phyloP scores from a whole-genome alignment of 805 yeast genomes.

The Ogataea parapolymorpha region DNA sequence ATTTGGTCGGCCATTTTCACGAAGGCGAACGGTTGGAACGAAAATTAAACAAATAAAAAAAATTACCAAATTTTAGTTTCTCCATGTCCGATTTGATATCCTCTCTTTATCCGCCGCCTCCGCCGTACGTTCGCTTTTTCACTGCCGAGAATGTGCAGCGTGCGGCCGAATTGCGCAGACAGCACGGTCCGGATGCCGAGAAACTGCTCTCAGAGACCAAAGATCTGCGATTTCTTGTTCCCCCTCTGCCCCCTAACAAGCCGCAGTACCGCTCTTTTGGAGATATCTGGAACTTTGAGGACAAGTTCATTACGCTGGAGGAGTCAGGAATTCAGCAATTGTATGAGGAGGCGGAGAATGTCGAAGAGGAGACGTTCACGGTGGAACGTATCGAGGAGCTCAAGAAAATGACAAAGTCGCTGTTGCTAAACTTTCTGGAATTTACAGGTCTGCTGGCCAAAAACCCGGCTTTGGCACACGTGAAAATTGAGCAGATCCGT shows the following conservation, averaged over 20 bases:
- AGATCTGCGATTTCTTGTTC: slow-evolving; percentile 55
- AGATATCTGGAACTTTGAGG: slow-evolving; percentile 79
- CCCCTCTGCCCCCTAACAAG: slow-evolving; percentile 62
- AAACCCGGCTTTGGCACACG: slow-evolving; percentile 58
- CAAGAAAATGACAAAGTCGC: slow-evolving; percentile 73
- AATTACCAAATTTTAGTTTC: not conserved
- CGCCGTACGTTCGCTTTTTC: slow-evolving; percentile 72
- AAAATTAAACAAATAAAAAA: slow-evolving; percentile 4
- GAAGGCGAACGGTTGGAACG: not conserved
- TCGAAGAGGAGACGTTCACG: slow-evolving; percentile 39
- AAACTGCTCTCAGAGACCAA: slow-evolving; percentile 24
- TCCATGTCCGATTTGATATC: slow-evolving; percentile 35
- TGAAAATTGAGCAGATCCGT: slow-evolving; percentile 74
- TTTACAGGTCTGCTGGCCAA: slow-evolving; percentile 72
- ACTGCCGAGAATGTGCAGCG: slow-evolving; percentile 62
- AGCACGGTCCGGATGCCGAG: slow-evolving; percentile 22
- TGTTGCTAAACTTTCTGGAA: slow-evolving; percentile 77
- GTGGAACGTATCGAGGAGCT: slow-evolving; percentile 65
- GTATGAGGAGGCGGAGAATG: slow-evolving; percentile 39
- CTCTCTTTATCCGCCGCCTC: slow-evolving; percentile 93
- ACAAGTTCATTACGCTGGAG: slow-evolving; percentile 69
- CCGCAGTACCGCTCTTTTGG: slow-evolving; percentile 84
- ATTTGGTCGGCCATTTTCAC: slow-evolving; percentile 19
- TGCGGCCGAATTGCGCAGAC: slow-evolving; percentile 29
- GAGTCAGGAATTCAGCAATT: slow-evolving; percentile 78